Evolutionary conservation across 306 rosid genomes (phyloP), one percentile per base, ranked within the genome.

Genomic region (Dalbergia cochinchinensis): DNA sequence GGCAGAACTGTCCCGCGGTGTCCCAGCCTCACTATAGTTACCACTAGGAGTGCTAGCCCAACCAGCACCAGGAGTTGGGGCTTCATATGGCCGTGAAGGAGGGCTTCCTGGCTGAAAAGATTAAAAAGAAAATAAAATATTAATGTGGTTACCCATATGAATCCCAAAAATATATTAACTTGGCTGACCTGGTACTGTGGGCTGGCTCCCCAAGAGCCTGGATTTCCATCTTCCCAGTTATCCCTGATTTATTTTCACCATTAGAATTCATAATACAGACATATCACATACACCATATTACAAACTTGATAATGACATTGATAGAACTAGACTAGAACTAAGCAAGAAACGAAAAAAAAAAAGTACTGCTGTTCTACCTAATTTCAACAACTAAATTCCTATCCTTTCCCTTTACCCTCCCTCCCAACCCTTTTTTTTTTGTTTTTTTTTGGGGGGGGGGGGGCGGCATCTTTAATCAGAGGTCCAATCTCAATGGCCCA

Each of bases 61-160:
- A 82, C 94, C 98, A 71, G 98, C 90, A 86, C 99, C 98, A 70
- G 99, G 99, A 86, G 98, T 96, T 66, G 99, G 99, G 41, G 99
- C 98, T 91, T 96, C 99, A 44, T 93, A 91, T 6, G 89, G 81
- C 39, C 97, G 92, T n/a, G 96, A 90, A 82, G 94, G 89, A 65
- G 99, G 97, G 78, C 99, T 96, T 76, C 98, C 99, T 5, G 96
- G 92, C 98, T 96, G 93, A 83, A 78, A 57, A 18, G 4, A 69
- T 60, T 68, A 9, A 35, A 72, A 73, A 10, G n/a, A 76, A 11
- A 69, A 57, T 61, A 12, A 69, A 44, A 57, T 22, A 60, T 66
- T 22, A 73, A 20, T 35, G 37, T 6, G 64, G 35, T 42, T 57
- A 65, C 47, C 54, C 18, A 83, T 10, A 63, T 58, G 18, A 77